Conservation (phyloP, 2,329 filamentous ascomycete genomes). For the Penicillium sclerotigenum region DNA sequence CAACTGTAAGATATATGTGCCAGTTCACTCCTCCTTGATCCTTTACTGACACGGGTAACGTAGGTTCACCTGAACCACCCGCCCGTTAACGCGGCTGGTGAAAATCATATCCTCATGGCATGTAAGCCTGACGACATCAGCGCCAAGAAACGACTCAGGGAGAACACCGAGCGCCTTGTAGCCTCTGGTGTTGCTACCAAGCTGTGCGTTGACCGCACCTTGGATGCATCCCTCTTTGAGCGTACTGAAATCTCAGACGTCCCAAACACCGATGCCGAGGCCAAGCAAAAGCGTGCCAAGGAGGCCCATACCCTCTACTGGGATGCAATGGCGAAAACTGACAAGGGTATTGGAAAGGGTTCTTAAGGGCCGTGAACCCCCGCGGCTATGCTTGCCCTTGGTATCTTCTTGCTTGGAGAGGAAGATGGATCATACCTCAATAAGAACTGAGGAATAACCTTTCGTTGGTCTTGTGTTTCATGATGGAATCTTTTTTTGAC, state of each 20-base stretch:
- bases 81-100: background rate
- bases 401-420: too few relatives aligned
- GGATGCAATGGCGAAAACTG: background rate
- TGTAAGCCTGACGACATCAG: background rate
- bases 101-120: background rate
- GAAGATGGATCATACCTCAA: too few relatives aligned
- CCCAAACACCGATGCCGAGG: background rate
- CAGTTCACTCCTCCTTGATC: rapidly evolving
- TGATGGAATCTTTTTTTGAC: too few relatives aligned
- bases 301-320: background rate
- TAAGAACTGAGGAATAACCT: too few relatives aligned
- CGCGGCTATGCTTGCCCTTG: background rate
- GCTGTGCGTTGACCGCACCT: background rate
- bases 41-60: background rate
- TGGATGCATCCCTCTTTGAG: background rate
- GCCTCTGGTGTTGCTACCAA: background rate
- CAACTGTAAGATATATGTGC: background rate
- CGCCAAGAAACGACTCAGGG: background rate
- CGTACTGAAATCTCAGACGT: rapidly evolving
- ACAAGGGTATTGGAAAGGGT: background rate
- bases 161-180: background rate
- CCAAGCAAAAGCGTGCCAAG: too few relatives aligned
- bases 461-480: too few relatives aligned
- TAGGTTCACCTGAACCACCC: background rate
- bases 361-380: background rate